Conservation (phyloP, 179 eudicot species). For the Silene noctiflora region DNA sequence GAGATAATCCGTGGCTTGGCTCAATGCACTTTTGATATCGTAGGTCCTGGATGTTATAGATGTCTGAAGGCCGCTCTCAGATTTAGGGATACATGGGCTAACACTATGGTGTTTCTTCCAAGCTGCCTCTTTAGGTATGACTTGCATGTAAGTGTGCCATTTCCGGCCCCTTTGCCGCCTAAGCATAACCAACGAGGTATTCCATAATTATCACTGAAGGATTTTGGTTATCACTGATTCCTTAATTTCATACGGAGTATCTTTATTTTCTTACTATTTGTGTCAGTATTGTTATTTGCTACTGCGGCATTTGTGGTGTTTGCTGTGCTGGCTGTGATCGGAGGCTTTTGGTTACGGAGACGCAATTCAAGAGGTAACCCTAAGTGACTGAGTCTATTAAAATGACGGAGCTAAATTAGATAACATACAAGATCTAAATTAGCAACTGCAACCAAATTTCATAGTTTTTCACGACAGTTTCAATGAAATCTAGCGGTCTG, state of each 20-base stretch:
- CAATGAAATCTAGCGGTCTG: too few relatives aligned
- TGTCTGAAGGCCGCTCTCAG: slow-evolving; percentile 8
- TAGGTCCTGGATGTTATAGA: neutral
- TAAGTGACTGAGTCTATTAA: neutral
- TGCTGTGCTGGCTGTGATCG: slow-evolving; percentile 2
- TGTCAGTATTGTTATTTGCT: neutral
- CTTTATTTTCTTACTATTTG: neutral
- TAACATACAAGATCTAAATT: too few relatives aligned
- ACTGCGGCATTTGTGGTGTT: neutral
- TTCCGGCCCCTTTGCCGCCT: neutral
- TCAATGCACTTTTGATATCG: slow-evolving; percentile 17
- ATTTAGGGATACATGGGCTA: slow-evolving; percentile 5
- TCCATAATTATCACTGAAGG: neutral
- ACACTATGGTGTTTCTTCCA: slow-evolving; percentile 18
- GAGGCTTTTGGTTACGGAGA: slow-evolving; percentile 16
- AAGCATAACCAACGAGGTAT: neutral
- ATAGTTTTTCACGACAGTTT: too few relatives aligned
- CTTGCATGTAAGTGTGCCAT: neutral
- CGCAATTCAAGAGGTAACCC: neutral
- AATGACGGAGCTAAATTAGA: too few relatives aligned
- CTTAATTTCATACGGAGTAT: too few relatives aligned
- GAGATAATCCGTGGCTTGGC: slow-evolving; percentile 11
- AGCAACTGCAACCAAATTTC: too few relatives aligned
- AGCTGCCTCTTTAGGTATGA: slow-evolving; percentile 21
- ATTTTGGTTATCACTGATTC: neutral